Evolutionary conservation across 1,139 yeast species (phyloP).

Genomic region (Blastobotrys buckinghamii): DNA sequence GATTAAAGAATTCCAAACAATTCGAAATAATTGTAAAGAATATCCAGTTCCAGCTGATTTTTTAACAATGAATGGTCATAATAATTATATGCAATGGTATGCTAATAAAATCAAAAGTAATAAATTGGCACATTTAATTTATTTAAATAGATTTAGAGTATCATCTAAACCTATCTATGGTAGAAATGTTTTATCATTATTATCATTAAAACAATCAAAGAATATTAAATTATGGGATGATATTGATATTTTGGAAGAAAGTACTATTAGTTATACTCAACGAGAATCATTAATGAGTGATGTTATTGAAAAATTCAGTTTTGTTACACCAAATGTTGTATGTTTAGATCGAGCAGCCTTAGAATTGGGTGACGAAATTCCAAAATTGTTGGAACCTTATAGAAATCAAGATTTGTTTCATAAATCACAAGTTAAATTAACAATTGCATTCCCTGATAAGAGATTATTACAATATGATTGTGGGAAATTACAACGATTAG

Average conservation of each 20-base stretch:
- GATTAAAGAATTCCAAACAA: slow-evolving; percentile 21
- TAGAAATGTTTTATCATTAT: slow-evolving; percentile 15
- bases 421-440: slow-evolving; percentile 74
- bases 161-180: slow-evolving; percentile 34
- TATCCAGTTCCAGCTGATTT: slow-evolving; percentile 39
- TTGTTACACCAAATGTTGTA: slow-evolving; percentile 83
- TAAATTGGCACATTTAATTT: slow-evolving; percentile 51
- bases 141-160: slow-evolving; percentile 46
- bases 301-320: slow-evolving; percentile 68
- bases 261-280: slow-evolving; percentile 37
- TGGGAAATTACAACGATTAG: slow-evolving; percentile 88
- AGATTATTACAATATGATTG: slow-evolving; percentile 90
- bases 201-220: slow-evolving; percentile 1
- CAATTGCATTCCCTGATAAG: slow-evolving; percentile 96
- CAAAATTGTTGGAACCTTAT: slow-evolving; percentile 17
- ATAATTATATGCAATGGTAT: slow-evolving; percentile 45
- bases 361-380: slow-evolving; percentile 35
- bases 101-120: slow-evolving; percentile 41
- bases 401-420: slow-evolving; percentile 53
- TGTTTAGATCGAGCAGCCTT: slow-evolving; percentile 67
- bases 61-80: slow-evolving; percentile 54
- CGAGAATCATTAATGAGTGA: slow-evolving; percentile 45
- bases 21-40: slow-evolving; percentile 12
- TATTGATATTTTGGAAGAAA: slow-evolving; percentile 17
- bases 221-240: slow-evolving; percentile 20